Evolutionary conservation across 2,329 filamentous ascomycete species (phyloP), one percentile per base, ranked within the genome.

Genomic region (Zalaria obscura): DNA sequence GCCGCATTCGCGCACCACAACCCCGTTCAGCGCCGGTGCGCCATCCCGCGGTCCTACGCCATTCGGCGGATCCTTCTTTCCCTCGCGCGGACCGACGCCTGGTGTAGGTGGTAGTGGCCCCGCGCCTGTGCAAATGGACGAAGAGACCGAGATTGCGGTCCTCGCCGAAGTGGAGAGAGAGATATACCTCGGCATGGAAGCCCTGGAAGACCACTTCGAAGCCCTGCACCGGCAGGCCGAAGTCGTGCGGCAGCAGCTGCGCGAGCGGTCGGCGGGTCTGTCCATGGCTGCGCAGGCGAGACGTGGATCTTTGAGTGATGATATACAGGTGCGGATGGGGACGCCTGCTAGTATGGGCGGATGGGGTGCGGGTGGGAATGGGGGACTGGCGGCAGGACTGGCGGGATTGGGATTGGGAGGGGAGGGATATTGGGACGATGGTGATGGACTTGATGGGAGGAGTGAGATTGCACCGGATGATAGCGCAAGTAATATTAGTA

Each of bases 121-220:
- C 41, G 60, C 78, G 0, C 80, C 79, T 2, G 88, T 96, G 3
- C 88, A 87, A 3, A 76, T 93, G 44, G 89, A 95, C 56, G 89
- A 96, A 60, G 89, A 96, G 55, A 85, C 84, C 41, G 89, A 95
- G 59, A 88, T 95, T 53, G 83, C 83, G 1, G 83, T 84, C 1
- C 72, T 95, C 4, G 86, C 86, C 5, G 89, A 95, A 62, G 79
- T 95, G 33, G 89, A 96, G 62, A 78, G 87, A 5, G 86, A 94
- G 55, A 93, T 96, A 44, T 95, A 89, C 62, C 73, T 78, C 29
- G 85, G 88, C 47, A 96, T 96, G 89, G 89, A 96, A 63, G 79
- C 78, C 0, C 73, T 96, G 25, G 89, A 96, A 61, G 86, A 95
- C 55, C 87, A 88, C 0, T 95, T 96, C 52, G 89, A 96, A 64